Conservation (phyloP, 2,329 filamentous ascomycete genomes). For the Parastagonospora avenae region DNA sequence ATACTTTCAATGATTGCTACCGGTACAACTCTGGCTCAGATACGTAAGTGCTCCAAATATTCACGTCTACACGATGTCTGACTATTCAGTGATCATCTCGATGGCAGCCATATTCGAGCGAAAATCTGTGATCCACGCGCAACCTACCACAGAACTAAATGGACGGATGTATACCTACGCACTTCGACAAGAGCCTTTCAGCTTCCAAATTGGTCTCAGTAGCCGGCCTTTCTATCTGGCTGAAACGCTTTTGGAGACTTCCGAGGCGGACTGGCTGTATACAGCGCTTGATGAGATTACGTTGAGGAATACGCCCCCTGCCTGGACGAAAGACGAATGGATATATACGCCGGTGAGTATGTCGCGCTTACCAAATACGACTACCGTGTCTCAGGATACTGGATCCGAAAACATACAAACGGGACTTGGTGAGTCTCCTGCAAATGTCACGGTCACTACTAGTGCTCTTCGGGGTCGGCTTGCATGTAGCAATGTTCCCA, state of each 20-base stretch:
- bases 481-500: neutral
- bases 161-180: neutral
- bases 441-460: neutral
- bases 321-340: conserved; percentile 6
- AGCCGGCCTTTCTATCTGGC: no score
- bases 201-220: no score
- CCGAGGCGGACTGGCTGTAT: neutral
- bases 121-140: no score
- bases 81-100: conserved; percentile 1
- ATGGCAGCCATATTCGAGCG: conserved; percentile 11
- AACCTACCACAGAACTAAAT: no score
- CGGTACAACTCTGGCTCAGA: neutral
- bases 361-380: no score
- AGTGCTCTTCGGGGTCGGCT: neutral
- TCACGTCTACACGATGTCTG: no score
- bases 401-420: neutral
- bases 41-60: conserved; percentile 2
- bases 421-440: neutral
- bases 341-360: neutral
- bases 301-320: neutral
- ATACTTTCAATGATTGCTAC: neutral
- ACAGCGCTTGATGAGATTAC: conserved; percentile 4
- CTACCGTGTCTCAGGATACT: neutral
- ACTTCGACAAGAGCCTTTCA: neutral
- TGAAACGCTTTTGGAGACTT: no score